Base-by-base conservation (phyloP, 75 land plant genomes). In the Cupressus sempervirens region DNA sequence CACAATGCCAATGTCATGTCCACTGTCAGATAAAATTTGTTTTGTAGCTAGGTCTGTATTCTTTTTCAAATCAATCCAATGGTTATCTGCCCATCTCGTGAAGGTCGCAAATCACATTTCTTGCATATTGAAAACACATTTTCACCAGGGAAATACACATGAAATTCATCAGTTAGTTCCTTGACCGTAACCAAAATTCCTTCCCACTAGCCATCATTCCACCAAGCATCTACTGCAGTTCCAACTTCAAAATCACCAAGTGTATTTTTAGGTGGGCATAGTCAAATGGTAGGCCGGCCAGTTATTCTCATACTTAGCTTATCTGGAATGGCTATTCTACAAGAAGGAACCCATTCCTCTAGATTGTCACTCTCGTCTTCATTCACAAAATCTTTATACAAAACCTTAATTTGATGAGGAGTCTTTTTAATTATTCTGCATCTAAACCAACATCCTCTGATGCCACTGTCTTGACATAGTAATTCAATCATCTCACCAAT, bases 171-270 rank as follows among this genome's bases (percentile, higher is more conserved):
- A 35, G 82, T 87, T 36, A 18, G 34, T 23, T 76, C 87, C 23
- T 83, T 77, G 16, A 84, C 23, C 62, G 72, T 86, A 83, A 88
- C 84, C 29, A 96, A 74, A 76, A 96, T 91, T 14, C 96, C 96
- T 89, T 96, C 98, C 96, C 98, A 96, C 98, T 96, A 96, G 65
- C 98, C 96, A 90, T 96, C 97, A 88, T 89, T 92, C 96, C 95
- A 91, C 97, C 97, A 95, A 26, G 90, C 96, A 90, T 94, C 95
- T 18, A 96, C 95, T 29, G 92, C 83, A 32, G 76, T 76, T 48
- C 93, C 95, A 83, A 89, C 76, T 34, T 74, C 76, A 68, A 87
- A 80, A 36, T 35, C 43, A 70, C 73, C 62, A 15, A 43, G 81
- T 30, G 72, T 75, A 1, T n/a, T 45, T 40, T 46, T 26, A 32